phyloP scores from a whole-genome alignment of 2,329 filamentous ascomycete genomes.

The Penicillium verrucosum region DNA sequence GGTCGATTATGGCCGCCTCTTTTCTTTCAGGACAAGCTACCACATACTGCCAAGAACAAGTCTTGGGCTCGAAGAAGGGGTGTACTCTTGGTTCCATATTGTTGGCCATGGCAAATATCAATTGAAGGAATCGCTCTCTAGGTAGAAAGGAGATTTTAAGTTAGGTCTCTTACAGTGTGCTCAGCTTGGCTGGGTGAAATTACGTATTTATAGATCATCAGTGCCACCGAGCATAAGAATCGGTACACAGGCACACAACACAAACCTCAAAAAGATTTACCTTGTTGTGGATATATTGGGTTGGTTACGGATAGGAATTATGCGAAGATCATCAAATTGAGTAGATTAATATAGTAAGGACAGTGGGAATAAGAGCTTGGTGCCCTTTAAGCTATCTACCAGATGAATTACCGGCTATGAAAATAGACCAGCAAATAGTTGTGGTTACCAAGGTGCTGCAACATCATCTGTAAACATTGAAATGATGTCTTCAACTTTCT shows the following conservation, averaged over 20 bases:
- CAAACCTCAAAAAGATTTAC: not conserved
- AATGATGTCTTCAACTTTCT: not conserved
- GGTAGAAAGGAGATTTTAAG: too few relatives aligned
- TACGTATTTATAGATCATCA: constrained; percentile 15
- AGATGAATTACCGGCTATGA: not conserved
- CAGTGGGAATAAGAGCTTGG: not conserved
- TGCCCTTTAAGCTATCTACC: not conserved
- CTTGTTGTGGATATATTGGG: not conserved
- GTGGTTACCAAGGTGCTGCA: not conserved
- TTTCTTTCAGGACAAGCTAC: constrained; percentile 51
- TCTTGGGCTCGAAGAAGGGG: constrained; percentile 40
- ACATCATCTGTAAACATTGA: not conserved
- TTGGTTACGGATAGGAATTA: not conserved
- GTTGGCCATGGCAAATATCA: not conserved
- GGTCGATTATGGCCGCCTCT: constrained; percentile 56
- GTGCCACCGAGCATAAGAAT: not conserved
- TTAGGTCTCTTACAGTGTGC: too few relatives aligned
- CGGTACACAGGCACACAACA: too few relatives aligned
- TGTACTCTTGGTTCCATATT: constrained; percentile 39
- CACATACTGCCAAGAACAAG: constrained; percentile 60
- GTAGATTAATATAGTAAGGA: not conserved
- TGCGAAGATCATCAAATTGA: not conserved
- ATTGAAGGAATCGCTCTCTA: too few relatives aligned
- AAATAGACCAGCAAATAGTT: not conserved
- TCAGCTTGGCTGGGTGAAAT: constrained; percentile 3